Conservation (phyloP, 2,329 filamentous ascomycete genomes). For the Arthrinium phaeospermum region DNA sequence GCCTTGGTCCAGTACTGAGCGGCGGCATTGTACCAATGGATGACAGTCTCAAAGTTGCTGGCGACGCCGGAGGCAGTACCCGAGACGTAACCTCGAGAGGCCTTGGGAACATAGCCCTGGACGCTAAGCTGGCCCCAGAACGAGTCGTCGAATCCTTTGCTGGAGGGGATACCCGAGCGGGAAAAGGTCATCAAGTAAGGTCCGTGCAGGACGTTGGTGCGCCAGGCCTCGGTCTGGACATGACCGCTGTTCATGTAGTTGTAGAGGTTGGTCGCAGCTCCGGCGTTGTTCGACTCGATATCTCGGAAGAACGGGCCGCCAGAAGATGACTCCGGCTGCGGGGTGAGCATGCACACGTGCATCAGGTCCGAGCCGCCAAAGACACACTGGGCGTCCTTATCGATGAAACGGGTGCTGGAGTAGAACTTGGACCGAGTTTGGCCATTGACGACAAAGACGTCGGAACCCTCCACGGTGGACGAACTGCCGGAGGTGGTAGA, state of each 20-base stretch:
- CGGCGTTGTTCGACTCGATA: constrained; percentile 69
- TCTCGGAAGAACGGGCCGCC: constrained; percentile 72
- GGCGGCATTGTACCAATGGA: constrained; percentile 69
- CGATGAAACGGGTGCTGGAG: constrained; percentile 72
- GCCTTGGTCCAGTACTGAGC: constrained; percentile 71
- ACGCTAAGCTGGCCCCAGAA: constrained; percentile 66
- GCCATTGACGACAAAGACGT: constrained; percentile 64
- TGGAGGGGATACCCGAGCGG: constrained; percentile 58
- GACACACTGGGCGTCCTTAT: constrained; percentile 69
- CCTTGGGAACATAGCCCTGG: constrained; percentile 61
- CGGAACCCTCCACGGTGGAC: constrained; percentile 61
- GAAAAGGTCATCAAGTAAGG: constrained; percentile 69
- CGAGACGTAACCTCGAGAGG: constrained; percentile 62
- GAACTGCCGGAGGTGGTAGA: constrained; percentile 60
- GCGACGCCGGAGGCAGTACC: constrained; percentile 65
- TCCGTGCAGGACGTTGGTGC: constrained; percentile 66
- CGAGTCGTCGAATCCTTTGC: constrained; percentile 54
- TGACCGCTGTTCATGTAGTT: constrained; percentile 74
- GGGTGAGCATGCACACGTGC: constrained; percentile 67
- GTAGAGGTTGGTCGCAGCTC: constrained; percentile 62
- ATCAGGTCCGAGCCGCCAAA: constrained; percentile 52
- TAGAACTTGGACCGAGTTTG: constrained; percentile 75
- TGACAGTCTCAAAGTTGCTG: constrained; percentile 58
- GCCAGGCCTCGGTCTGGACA: constrained; percentile 64
- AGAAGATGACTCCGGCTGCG: constrained; percentile 63